These are phyloP conservation scores for Dichotomocladium elegans DNA, from an alignment of 371 early-diverging fungal genomes.

Conservation along the genomic window DNA sequence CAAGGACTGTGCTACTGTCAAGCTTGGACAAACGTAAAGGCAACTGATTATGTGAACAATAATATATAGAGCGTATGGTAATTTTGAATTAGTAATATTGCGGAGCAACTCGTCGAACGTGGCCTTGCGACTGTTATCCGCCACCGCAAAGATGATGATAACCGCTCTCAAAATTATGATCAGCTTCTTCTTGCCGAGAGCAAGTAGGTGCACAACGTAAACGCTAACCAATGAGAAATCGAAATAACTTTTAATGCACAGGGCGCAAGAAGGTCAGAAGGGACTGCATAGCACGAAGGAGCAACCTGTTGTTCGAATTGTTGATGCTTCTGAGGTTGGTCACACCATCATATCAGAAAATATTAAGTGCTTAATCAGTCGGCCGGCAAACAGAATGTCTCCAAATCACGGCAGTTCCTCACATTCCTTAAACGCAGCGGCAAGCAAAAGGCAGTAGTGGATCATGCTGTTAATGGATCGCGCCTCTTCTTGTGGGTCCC, in stretches of 20 bases:
- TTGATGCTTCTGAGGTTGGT: constrained; percentile 63
- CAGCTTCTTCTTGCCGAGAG: constrained; percentile 79
- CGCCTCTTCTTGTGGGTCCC: constrained; percentile 83
- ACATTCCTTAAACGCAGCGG: constrained; percentile 79
- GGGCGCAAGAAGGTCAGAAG: constrained; percentile 66
- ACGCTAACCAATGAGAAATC: too few species aligned
- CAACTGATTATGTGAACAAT: neutral
- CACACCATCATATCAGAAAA: neutral
- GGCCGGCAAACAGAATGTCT: constrained; percentile 43
- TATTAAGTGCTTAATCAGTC: neutral
- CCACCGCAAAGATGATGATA: constrained; percentile 84
- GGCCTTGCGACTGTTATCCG: constrained; percentile 85
- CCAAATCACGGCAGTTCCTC: constrained; percentile 84
- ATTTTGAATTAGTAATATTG: constrained; percentile 53
- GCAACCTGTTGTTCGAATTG: constrained; percentile 61
- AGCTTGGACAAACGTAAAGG: constrained; percentile 40
- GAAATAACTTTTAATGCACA: constrained; percentile 1
- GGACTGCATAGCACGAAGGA: constrained; percentile 82
- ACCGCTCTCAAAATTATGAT: constrained; percentile 85
- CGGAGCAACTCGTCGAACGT: constrained; percentile 69
- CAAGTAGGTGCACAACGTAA: constrained; percentile 31
- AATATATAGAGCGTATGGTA: neutral
- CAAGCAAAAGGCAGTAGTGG: constrained; percentile 76
- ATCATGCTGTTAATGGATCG: constrained; percentile 80
- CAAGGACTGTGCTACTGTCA: constrained; percentile 86